Conservation (phyloP, 441 rosid species). For the Croton setiger region DNA sequence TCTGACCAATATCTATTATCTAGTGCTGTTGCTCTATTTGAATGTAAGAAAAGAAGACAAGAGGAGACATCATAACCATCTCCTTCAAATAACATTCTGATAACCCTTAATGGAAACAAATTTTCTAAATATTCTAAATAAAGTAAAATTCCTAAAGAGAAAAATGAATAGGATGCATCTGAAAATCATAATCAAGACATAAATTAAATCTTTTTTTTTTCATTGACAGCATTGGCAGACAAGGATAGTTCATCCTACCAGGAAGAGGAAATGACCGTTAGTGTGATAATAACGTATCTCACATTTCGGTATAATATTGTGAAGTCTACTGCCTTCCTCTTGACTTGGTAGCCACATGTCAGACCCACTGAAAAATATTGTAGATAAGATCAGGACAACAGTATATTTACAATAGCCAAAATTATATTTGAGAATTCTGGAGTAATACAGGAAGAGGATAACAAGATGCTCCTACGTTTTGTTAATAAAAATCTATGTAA, state of each 20-base stretch:
- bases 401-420: too few species aligned
- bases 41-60: background rate
- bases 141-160: background rate
- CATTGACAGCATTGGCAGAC: background rate
- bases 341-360: slow-evolving; percentile 71
- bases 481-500: too few species aligned
- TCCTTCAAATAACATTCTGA: too few species aligned
- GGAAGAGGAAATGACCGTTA: slow-evolving; percentile 70
- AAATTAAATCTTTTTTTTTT: background rate
- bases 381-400: slow-evolving; percentile 3
- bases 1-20: too few species aligned
- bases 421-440: too few species aligned
- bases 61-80: background rate
- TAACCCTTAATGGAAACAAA: too few species aligned
- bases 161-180: background rate
- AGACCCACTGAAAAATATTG: slow-evolving; percentile 49
- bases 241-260: slow-evolving; percentile 43
- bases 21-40: background rate
- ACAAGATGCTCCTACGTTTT: too few species aligned
- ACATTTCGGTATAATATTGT: slow-evolving; percentile 38
- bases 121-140: background rate
- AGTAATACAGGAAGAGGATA: too few species aligned
- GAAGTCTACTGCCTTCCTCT: slow-evolving; percentile 62
- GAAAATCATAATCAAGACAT: background rate
- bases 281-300: slow-evolving; percentile 52